phyloP scores from a whole-genome alignment of 805 yeast species.

The Metschnikowia anglica region DNA sequence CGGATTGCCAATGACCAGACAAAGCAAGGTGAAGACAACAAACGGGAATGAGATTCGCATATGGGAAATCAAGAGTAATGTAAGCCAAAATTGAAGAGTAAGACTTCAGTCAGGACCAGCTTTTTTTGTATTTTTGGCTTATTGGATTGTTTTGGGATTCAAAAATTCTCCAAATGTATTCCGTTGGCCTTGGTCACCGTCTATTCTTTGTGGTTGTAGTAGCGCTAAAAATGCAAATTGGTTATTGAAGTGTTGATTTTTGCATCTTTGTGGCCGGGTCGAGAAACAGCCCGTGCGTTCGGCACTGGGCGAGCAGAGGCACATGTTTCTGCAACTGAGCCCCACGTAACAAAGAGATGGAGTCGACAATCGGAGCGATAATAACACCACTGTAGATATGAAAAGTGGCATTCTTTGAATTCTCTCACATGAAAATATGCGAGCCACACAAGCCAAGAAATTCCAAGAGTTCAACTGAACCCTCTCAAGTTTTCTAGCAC shows the following conservation, averaged over 20 bases:
- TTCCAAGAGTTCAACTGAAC: too few relatives aligned
- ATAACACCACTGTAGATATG: too few relatives aligned
- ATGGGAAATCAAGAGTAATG: neutral
- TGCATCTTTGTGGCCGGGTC: conserved; percentile 1
- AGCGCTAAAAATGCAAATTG: neutral
- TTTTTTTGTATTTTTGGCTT: too few relatives aligned
- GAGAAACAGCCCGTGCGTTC: neutral
- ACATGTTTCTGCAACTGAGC: too few relatives aligned
- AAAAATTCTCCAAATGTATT: neutral
- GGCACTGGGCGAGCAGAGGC: neutral
- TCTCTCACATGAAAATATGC: too few relatives aligned
- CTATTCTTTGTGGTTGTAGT: neutral
- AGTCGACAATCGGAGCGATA: too few relatives aligned
- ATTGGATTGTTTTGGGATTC: too few relatives aligned
- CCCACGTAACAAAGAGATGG: too few relatives aligned
- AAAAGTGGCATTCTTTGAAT: too few relatives aligned
- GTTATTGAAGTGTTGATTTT: neutral
- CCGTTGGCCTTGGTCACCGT: neutral
- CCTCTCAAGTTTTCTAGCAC: too few relatives aligned
- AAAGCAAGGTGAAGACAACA: neutral
- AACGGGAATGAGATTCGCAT: neutral
- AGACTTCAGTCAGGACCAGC: too few relatives aligned
- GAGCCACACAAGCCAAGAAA: too few relatives aligned
- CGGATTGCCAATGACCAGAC: conserved; percentile 1
- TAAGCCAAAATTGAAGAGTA: neutral